Base-by-base conservation (phyloP, 768 basidiomycete species). In the Tylopilus felleus region DNA sequence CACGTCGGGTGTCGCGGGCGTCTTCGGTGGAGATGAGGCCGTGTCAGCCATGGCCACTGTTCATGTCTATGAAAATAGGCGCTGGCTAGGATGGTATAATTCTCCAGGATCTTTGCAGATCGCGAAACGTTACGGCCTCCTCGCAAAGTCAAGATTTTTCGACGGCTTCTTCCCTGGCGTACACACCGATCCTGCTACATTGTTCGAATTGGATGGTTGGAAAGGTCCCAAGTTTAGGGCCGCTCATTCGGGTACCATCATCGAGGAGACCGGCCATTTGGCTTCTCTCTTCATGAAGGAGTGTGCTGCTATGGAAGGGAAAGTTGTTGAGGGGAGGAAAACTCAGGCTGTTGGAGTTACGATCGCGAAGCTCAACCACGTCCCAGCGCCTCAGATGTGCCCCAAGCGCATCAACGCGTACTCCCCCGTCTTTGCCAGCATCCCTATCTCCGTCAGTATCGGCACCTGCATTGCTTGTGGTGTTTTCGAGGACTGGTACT, bases 51-150 rank as follows among this genome's bases (percentile, higher is more conserved):
- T 75, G 69, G 65, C 67, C 1, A 71, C 71, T 2, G 65, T 75
- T 14, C 74, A 74, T 45, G 53, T 75, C 17, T 71, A 65, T 50
- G 60, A 65, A 48, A 63, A 65, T 8, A 66, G 70, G 43, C 65
- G 57, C 25, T 74, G 65, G 68, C 36, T 75, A 14, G 73, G 73
- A 6, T 75, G 72, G 69, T 75, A 74, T 36, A 74, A 75, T 36
- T 59, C 74, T 12, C 73, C 73, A 3, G 73, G 73, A 14, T 71
- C 73, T 12, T 73, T 71, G 50, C 53, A 58, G 22, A 64, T 75
- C 9, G 74, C 70, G 9, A 74, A 63, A 51, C 62, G 65, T 36
- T 74, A 69, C 8, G 67, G 65, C 8, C 60, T 62, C 36, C 69
- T 73, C 9, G 69, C 72, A 27, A 65, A 60, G 23, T 69, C 70